Base-by-base conservation (phyloP, 2,329 filamentous ascomycete species). In the Cladophialophora exuberans region DNA sequence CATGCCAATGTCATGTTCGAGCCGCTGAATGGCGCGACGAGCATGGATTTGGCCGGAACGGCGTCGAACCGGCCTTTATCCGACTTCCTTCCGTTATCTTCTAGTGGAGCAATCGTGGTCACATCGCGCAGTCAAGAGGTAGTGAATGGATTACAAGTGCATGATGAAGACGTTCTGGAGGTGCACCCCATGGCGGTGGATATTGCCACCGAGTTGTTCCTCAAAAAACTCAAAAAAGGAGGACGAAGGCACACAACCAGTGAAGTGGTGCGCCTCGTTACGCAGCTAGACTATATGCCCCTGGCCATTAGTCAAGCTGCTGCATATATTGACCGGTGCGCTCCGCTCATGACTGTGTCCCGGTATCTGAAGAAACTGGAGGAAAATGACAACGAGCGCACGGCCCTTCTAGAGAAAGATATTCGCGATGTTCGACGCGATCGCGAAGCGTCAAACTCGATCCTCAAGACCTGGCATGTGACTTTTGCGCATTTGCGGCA, bases 271-370 rank as follows among this genome's bases (percentile, higher is more conserved):
- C 59, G 67, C 20, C 56, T 73, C 1, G 47, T 70, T 4, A 54
- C 65, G 33, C 63, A 68, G 3, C 67, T 74, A 35, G 66, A 67
- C 4, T 69, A 66, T 50, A 56, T 69, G 48, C 66, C 67, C 17
- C 60, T 69, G 20, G 66, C 66, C 1, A 65, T 69, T 6, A 54
- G 38, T 4, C 67, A 68, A 53, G 65, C 66, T 6, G 64, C 62
- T 9, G 66, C 66, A 20, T 67, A 64, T 57, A 67, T 69, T n/a
- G 51, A 25, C 6, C 44, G 60, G 50, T 44, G 52, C 36, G 36
- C 20, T 20, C 58, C 59, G 22, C 56, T 54, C 3, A 48, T 57
- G 10, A 52, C 64, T 13, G 56, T 68, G 17, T 35, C 31, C 7
- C 41, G 43, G 28, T 31, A 31, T 13, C 28, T 31, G 6, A 31